Conservation (phyloP, 1,284 basidiomycete species). For the Ceratobasidium papillatum region DNA sequence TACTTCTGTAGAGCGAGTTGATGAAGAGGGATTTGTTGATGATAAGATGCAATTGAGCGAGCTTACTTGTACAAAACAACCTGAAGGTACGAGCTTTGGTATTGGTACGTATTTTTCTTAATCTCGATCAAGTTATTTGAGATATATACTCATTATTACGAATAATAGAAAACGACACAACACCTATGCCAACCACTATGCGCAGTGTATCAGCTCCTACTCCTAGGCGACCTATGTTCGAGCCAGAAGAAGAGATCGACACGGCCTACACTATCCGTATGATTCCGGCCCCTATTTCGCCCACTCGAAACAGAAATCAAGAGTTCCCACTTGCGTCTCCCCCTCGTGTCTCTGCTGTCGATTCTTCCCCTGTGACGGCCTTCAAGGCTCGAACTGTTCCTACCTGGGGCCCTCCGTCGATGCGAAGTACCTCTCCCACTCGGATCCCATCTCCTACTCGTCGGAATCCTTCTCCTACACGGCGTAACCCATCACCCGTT, state of each 20-base stretch:
- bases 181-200: background rate
- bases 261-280: background rate
- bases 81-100: slow-evolving; percentile 6
- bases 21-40: slow-evolving; percentile 17
- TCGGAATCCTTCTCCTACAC: background rate
- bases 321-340: slow-evolving; percentile 14
- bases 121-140: background rate
- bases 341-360: background rate
- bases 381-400: slow-evolving; percentile 14
- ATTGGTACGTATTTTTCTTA: background rate
- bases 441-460: background rate
- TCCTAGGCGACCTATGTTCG: background rate
- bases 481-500: background rate
- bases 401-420: background rate
- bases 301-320: background rate
- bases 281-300: background rate
- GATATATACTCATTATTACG: background rate
- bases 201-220: background rate
- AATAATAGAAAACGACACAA: background rate
- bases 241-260: background rate
- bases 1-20: background rate
- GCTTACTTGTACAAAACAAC: background rate
- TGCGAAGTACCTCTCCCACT: background rate
- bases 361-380: slow-evolving; percentile 6
- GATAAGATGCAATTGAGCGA: slow-evolving; percentile 18